Conservation (phyloP, 1,139 yeast species). For the Kazachstania sp. region DNA sequence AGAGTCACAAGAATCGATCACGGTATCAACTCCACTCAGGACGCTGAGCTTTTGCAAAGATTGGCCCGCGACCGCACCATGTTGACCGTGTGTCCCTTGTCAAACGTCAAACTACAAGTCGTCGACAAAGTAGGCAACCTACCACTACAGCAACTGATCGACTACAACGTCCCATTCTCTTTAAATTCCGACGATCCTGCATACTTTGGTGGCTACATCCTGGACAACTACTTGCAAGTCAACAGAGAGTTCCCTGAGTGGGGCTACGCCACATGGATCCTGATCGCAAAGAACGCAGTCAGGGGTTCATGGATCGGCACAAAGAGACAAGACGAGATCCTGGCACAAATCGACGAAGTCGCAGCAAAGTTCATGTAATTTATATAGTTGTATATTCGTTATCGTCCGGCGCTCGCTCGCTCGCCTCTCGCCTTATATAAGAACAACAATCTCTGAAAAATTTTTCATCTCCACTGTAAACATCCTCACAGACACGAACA, state of each 20-base stretch:
- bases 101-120: slow-evolving; percentile 68
- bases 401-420: no score
- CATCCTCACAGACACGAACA: neutral
- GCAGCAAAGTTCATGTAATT: slow-evolving; percentile 32
- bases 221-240: slow-evolving; percentile 63
- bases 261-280: slow-evolving; percentile 47
- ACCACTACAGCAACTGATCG: slow-evolving; percentile 54
- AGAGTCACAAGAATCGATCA: slow-evolving; percentile 68
- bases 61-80: slow-evolving; percentile 46
- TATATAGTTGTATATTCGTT: no score
- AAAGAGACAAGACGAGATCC: slow-evolving; percentile 42
- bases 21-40: slow-evolving; percentile 58
- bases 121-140: slow-evolving; percentile 56
- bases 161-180: slow-evolving; percentile 59
- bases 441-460: no score
- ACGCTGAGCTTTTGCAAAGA: slow-evolving; percentile 43
- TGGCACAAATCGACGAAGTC: slow-evolving; percentile 40
- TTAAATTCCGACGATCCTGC: slow-evolving; percentile 83
- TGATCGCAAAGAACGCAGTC: slow-evolving; percentile 50
- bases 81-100: slow-evolving; percentile 67
- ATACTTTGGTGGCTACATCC: slow-evolving; percentile 72
- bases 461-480: neutral
- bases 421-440: no score
- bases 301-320: slow-evolving; percentile 62
- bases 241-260: slow-evolving; percentile 54